These are phyloP conservation scores for Coelastrella sp. DNA, from an alignment of 139 green algal species.

Conservation along the genomic window DNA sequence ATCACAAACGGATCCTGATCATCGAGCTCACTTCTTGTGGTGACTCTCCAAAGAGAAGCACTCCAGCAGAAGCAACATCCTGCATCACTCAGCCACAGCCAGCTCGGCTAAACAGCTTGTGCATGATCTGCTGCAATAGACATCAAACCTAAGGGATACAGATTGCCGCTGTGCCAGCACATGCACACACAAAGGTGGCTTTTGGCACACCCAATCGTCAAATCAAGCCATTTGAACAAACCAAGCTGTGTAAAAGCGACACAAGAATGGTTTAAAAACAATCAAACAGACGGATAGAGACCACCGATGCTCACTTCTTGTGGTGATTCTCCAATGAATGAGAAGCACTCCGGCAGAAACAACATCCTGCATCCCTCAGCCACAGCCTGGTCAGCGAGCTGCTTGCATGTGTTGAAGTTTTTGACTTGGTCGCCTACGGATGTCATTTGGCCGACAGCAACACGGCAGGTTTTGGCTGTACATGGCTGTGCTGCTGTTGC, in stretches of 20 bases:
- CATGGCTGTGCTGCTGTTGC: neutral
- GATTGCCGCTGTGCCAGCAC: too few relatives aligned
- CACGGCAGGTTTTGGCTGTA: neutral
- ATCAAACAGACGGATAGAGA: neutral
- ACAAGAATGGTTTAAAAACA: too few relatives aligned
- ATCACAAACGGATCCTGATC: too few relatives aligned
- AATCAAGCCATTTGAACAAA: too few relatives aligned
- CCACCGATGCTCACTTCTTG: slow-evolving; percentile 43
- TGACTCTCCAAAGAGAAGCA: slow-evolving; percentile 89
- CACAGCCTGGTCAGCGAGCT: slow-evolving; percentile 56
- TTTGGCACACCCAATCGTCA: too few relatives aligned
- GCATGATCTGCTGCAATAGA: too few relatives aligned
- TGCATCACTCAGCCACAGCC: slow-evolving; percentile 10
- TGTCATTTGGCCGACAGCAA: slow-evolving; percentile 89
- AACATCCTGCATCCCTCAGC: slow-evolving; percentile 68
- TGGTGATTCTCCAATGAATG: slow-evolving; percentile 84
- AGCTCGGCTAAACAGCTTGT: slow-evolving; percentile 23
- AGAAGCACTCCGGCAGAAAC: slow-evolving; percentile 97
- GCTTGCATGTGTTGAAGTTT: slow-evolving; percentile 73
- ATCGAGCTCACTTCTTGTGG: slow-evolving; percentile 58
- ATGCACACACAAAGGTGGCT: too few relatives aligned
- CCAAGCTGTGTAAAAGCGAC: too few relatives aligned
- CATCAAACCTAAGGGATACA: too few relatives aligned
- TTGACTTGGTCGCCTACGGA: slow-evolving; percentile 53
- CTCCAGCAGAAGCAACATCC: slow-evolving; percentile 95